These are phyloP conservation scores for Papiliotrema fonsecae DNA, from an alignment of 1,284 basidiomycete genomes.

Conservation along the genomic window DNA sequence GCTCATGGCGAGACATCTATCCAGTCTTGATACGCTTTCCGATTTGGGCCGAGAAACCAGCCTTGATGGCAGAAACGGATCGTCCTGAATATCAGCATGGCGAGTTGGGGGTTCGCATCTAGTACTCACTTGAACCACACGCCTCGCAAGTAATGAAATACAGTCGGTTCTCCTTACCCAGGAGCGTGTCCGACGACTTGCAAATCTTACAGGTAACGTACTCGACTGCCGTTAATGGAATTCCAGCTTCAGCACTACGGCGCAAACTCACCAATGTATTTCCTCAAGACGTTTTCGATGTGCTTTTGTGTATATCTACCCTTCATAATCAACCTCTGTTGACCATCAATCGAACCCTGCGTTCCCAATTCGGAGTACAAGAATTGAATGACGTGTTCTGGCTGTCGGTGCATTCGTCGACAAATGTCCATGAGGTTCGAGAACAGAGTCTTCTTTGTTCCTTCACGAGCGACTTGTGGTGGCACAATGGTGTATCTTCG, in stretches of 20 bases:
- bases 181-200: slow-evolving; percentile 94
- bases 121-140: slow-evolving; percentile 66
- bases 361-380: slow-evolving; percentile 98
- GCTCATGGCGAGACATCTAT: too few relatives aligned
- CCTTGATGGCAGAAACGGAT: slow-evolving; percentile 95
- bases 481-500: slow-evolving; percentile 97
- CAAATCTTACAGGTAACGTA: slow-evolving; percentile 99
- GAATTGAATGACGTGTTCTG: slow-evolving; percentile 98
- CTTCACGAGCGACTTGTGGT: slow-evolving; percentile 88
- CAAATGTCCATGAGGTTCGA: slow-evolving; percentile 95
- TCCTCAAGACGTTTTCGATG: slow-evolving; percentile 92
- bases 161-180: slow-evolving; percentile 97
- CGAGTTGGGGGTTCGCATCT: neutral
- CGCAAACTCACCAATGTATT: slow-evolving; percentile 82
- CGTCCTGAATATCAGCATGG: slow-evolving; percentile 49
- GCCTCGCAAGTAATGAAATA: slow-evolving; percentile 98
- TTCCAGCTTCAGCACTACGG: neutral
- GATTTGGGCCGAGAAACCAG: slow-evolving; percentile 96
- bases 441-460: slow-evolving; percentile 94
- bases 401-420: slow-evolving; percentile 96
- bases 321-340: slow-evolving; percentile 89
- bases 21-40: slow-evolving; percentile 54
- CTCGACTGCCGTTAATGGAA: slow-evolving; percentile 61
- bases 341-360: slow-evolving; percentile 89
- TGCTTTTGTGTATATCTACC: slow-evolving; percentile 99